A percentile compares a stretch with the other conserved stretches of the same genome.
phyloP scores from a whole-genome alignment of 2,329 filamentous ascomycete species.

The Chrysosporium keratinophilum region DNA sequence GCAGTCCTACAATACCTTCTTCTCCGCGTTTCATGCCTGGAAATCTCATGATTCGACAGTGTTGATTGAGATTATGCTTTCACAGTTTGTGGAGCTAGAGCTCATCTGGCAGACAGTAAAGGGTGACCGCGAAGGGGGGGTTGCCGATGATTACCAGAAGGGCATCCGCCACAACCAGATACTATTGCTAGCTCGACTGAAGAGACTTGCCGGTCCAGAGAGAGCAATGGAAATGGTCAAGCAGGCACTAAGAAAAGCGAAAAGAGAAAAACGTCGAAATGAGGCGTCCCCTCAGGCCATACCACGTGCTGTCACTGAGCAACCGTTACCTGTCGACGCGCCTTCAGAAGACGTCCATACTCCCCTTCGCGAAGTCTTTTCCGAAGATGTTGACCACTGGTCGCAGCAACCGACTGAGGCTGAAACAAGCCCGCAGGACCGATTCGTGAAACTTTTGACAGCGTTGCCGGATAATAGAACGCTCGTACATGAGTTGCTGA shows the following conservation, averaged over 20 bases:
- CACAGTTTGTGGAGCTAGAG: slow-evolving; percentile 55
- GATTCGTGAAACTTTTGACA: slow-evolving; percentile 46
- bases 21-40: slow-evolving; percentile 55
- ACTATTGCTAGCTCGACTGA: slow-evolving; percentile 51
- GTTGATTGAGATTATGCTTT: slow-evolving; percentile 56
- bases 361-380: slow-evolving; percentile 34
- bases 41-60: slow-evolving; percentile 53
- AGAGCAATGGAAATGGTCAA: slow-evolving; percentile 50
- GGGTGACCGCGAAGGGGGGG: slow-evolving; percentile 50
- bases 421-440: slow-evolving; percentile 30
- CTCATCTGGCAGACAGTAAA: slow-evolving; percentile 59
- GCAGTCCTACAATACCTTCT: slow-evolving; percentile 49
- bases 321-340: slow-evolving; percentile 20
- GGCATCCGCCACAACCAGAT: slow-evolving; percentile 58
- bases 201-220: slow-evolving; percentile 52
- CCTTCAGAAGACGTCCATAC: slow-evolving; percentile 25
- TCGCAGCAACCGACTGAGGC: slow-evolving; percentile 26
- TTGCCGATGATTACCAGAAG: slow-evolving; percentile 52
- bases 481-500: slow-evolving; percentile 53
- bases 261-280: slow-evolving; percentile 40
- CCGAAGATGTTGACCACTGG: slow-evolving; percentile 23
- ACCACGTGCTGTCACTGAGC: slow-evolving; percentile 43
- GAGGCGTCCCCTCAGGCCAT: slow-evolving; percentile 43
- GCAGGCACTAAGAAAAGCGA: slow-evolving; percentile 50
- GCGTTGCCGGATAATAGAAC: slow-evolving; percentile 51